Conservation (phyloP, 768 basidiomycete species). For the Tricholomella constricta region DNA sequence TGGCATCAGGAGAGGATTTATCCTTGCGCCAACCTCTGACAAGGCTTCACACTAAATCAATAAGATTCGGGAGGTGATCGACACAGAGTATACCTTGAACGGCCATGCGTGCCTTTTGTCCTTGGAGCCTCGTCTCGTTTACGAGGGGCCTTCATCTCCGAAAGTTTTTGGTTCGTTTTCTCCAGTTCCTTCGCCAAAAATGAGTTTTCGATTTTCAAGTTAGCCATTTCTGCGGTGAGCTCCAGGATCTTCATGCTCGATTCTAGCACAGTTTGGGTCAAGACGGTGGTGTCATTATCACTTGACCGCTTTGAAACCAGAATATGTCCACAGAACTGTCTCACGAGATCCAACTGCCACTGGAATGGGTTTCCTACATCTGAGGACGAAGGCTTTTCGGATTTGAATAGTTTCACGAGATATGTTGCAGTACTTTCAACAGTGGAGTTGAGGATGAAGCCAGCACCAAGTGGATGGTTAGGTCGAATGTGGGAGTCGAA, state of each 20-base stretch:
- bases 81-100: not conserved
- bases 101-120: not conserved
- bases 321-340: slow-evolving; percentile 60
- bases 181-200: slow-evolving; percentile 8
- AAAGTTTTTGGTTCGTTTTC: not conserved
- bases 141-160: not conserved
- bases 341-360: slow-evolving; percentile 68
- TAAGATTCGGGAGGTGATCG: not conserved
- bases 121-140: not conserved
- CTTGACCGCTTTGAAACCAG: slow-evolving; percentile 38
- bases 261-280: slow-evolving; percentile 42
- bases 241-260: slow-evolving; percentile 51
- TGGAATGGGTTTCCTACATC: slow-evolving; percentile 27
- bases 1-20: not conserved
- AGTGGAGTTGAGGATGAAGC: slow-evolving; percentile 54
- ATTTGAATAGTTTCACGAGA: slow-evolving; percentile 48
- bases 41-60: not conserved
- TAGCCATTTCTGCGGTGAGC: slow-evolving; percentile 41
- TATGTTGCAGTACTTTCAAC: slow-evolving; percentile 43
- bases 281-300: slow-evolving; percentile 17
- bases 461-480: slow-evolving; percentile 59
- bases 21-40: not conserved
- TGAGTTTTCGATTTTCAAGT: slow-evolving; percentile 34
- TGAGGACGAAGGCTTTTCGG: slow-evolving; percentile 44
- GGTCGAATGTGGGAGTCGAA: slow-evolving; percentile 72